Evolutionary conservation across 2,329 filamentous ascomycete species (phyloP).

Genomic region (Cladosporium velox): DNA sequence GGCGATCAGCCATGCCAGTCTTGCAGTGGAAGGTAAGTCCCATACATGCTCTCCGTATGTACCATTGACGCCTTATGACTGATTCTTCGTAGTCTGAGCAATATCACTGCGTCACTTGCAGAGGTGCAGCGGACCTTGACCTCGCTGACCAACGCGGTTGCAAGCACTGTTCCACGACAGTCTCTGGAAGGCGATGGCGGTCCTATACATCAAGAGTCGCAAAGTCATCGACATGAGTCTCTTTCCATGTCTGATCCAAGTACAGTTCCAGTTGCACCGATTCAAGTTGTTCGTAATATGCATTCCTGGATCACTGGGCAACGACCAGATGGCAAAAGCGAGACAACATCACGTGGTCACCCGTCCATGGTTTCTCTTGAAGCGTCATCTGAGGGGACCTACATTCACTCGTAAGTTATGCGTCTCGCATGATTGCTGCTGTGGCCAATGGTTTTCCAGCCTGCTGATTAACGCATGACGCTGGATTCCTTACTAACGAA

Average conservation of each 20-base stretch:
- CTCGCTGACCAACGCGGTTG: neutral
- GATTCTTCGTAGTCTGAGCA: neutral
- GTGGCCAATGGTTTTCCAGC: neutral
- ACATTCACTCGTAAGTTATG: neutral
- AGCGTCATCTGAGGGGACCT: neutral
- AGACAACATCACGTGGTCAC: neutral
- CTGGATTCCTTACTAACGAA: neutral
- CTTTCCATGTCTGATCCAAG: neutral
- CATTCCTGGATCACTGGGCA: constrained; percentile 4
- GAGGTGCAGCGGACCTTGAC: neutral
- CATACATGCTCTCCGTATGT: neutral
- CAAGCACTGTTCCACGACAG: neutral
- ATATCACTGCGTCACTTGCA: neutral
- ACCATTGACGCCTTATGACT: neutral
- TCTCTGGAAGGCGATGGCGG: neutral
- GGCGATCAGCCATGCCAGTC: neutral
- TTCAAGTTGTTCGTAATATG: constrained; percentile 5
- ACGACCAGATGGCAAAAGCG: constrained; percentile 1
- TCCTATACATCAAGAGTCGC: neutral
- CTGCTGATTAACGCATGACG: neutral
- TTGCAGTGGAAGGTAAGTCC: neutral
- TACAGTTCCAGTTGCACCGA: neutral
- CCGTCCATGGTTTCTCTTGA: neutral
- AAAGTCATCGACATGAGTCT: neutral
- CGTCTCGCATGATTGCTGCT: neutral